Evolutionary conservation across 2,329 filamentous ascomycete species (phyloP).

Genomic region (Alternaria dauci): DNA sequence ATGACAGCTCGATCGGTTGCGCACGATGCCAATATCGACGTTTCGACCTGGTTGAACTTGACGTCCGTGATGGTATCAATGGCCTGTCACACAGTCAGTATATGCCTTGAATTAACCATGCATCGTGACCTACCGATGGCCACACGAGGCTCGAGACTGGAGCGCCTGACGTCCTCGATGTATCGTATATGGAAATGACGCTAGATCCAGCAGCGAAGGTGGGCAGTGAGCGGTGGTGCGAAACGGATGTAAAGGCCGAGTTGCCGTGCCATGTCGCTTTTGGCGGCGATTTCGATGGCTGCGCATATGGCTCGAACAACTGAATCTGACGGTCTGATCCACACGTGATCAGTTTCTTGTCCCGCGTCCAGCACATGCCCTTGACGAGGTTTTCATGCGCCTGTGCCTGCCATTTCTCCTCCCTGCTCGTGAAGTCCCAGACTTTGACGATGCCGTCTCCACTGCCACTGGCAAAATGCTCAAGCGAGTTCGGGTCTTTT

Average conservation of each 20-base stretch:
- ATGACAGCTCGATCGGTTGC: slow-evolving; percentile 87
- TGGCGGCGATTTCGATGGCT: slow-evolving; percentile 72
- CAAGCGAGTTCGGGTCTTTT: slow-evolving; percentile 58
- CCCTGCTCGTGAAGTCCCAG: slow-evolving; percentile 79
- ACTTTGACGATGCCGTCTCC: slow-evolving; percentile 93
- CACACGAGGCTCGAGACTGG: slow-evolving; percentile 84
- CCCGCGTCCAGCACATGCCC: slow-evolving; percentile 86
- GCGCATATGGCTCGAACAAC: slow-evolving; percentile 88
- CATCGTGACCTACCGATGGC: slow-evolving; percentile 66
- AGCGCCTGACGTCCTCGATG: slow-evolving; percentile 77
- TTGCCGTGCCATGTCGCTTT: slow-evolving; percentile 84
- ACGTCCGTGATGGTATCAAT: slow-evolving; percentile 87
- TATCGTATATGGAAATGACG: slow-evolving; percentile 86
- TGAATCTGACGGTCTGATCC: slow-evolving; percentile 88
- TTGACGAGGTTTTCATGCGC: slow-evolving; percentile 96
- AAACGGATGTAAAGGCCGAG: slow-evolving; percentile 82
- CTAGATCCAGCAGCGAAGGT: slow-evolving; percentile 82
- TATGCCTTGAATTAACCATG: background rate
- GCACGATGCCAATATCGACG: slow-evolving; percentile 84
- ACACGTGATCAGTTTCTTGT: slow-evolving; percentile 85
- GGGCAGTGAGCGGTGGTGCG: slow-evolving; percentile 80
- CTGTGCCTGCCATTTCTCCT: slow-evolving; percentile 78
- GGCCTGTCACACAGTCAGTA: slow-evolving; percentile 49
- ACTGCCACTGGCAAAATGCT: slow-evolving; percentile 53
- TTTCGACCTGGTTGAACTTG: slow-evolving; percentile 93